phyloP scores from a whole-genome alignment of 805 yeast species.

The Osmozyma mogii region DNA sequence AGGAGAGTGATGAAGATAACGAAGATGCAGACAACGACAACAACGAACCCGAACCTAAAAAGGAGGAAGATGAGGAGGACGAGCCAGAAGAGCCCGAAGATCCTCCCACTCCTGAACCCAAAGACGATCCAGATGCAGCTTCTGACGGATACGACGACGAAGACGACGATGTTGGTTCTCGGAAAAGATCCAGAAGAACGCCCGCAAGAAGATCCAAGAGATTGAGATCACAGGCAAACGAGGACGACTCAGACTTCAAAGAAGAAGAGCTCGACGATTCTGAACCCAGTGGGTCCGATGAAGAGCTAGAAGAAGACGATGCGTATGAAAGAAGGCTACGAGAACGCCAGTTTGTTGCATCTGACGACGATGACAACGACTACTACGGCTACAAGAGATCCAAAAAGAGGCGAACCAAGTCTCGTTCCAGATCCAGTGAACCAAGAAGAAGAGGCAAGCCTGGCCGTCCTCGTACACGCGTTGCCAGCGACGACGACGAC shows the following conservation, averaged over 20 bases:
- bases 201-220: no score
- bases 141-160: no score
- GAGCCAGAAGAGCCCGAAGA: slow-evolving; percentile 4
- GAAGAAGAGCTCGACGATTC: slow-evolving; percentile 9
- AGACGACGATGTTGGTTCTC: no score
- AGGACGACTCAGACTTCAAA: slow-evolving; percentile 17
- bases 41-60: slow-evolving; percentile 6
- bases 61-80: slow-evolving; percentile 8
- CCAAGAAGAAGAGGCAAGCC: slow-evolving; percentile 13
- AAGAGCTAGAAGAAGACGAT: slow-evolving; percentile 8
- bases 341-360: slow-evolving; percentile 28
- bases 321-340: slow-evolving; percentile 24
- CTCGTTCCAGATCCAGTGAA: slow-evolving; percentile 19
- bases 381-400: slow-evolving; percentile 13
- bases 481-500: slow-evolving; percentile 4
- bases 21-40: slow-evolving; percentile 10
- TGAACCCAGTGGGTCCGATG: slow-evolving; percentile 1
- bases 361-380: slow-evolving; percentile 26
- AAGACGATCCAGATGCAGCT: slow-evolving; percentile 2
- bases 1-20: slow-evolving; percentile 8
- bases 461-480: slow-evolving; percentile 12
- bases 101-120: slow-evolving; percentile 2
- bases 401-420: slow-evolving; percentile 8
- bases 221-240: no score
- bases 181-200: no score